These are phyloP conservation scores for Fusarium oxysporum DNA, from an alignment of 2,329 filamentous ascomycete species.

Conservation along the genomic window DNA sequence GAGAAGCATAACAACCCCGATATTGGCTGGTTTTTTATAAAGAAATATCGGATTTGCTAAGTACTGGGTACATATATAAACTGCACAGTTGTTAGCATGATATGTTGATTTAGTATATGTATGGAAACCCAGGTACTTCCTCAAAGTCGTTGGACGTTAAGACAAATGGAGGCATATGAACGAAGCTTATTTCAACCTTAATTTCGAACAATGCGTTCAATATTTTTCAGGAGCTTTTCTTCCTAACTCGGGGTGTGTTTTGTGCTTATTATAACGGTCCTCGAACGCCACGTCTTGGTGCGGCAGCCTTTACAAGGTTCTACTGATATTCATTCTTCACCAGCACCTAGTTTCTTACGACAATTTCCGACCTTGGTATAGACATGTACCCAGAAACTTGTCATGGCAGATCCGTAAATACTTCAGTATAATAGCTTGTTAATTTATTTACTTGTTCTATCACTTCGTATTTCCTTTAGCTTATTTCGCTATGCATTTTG, in stretches of 20 bases:
- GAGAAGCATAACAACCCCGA: background rate
- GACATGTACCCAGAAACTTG: background rate
- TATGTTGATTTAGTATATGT: background rate
- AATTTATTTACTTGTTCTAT: background rate
- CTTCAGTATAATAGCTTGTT: background rate
- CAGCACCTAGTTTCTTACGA: background rate
- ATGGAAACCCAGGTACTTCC: background rate
- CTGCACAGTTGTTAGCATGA: background rate
- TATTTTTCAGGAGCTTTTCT: background rate
- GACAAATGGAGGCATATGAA: background rate
- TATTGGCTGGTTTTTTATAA: background rate
- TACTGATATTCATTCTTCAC: background rate
- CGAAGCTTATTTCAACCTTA: slow-evolving; percentile 27
- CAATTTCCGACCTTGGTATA: background rate
- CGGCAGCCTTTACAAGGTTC: background rate
- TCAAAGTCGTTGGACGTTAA: slow-evolving; percentile 6
- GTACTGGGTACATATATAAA: background rate
- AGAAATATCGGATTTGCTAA: background rate
- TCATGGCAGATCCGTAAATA: background rate
- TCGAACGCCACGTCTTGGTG: background rate
- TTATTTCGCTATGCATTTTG: background rate
- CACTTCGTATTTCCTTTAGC: background rate
- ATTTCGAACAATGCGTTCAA: background rate
- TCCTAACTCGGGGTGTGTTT: too few relatives aligned
- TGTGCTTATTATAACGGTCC: background rate